These are phyloP conservation scores for Liriodendron chinense DNA, from an alignment of 164 flowering plant genomes.

Conservation along the genomic window DNA sequence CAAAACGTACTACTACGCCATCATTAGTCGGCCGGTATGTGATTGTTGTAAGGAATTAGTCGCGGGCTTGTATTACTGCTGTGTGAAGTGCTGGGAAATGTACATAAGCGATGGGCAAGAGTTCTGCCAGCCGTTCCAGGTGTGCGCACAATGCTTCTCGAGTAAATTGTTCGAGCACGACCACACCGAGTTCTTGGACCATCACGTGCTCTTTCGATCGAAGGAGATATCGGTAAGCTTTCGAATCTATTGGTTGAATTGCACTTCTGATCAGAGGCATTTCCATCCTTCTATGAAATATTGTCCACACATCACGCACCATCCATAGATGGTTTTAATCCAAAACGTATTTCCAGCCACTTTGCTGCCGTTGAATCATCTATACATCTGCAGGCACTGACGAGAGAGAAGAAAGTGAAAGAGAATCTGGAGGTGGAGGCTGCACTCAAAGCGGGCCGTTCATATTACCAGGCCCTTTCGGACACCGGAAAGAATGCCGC, in stretches of 20 bases:
- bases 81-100: slow-evolving; percentile 6
- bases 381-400: background rate
- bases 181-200: slow-evolving; percentile 9
- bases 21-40: background rate
- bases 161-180: background rate
- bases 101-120: background rate
- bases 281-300: too few species aligned
- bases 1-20: background rate
- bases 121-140: background rate
- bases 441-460: slow-evolving; percentile 1
- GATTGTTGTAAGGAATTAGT: background rate
- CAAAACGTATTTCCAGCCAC: too few species aligned
- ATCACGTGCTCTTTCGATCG: slow-evolving; percentile 1
- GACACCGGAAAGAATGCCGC: background rate
- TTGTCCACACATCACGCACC: too few species aligned
- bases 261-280: too few species aligned
- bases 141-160: background rate
- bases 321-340: too few species aligned
- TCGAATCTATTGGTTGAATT: too few species aligned
- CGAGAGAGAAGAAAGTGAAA: background rate
- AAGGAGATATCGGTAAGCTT: slow-evolving; percentile 1
- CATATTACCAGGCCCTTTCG: background rate
- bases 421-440: background rate
- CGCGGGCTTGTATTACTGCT: background rate
- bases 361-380: too few species aligned